These are phyloP conservation scores for Hibiscus trionum DNA, from an alignment of 345 rosid genomes.

Conservation along the genomic window DNA sequence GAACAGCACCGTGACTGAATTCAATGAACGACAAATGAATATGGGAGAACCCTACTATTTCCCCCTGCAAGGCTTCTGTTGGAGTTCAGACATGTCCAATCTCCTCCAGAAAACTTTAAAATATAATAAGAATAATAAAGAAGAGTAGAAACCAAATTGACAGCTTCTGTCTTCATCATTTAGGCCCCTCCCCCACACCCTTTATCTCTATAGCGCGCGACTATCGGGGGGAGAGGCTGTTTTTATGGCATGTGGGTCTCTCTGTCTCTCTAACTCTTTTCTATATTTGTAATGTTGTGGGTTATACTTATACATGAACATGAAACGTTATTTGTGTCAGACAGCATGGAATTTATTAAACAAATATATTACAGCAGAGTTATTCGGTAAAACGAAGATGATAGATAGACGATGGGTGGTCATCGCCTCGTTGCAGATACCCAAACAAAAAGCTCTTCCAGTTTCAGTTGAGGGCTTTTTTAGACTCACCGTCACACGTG, in stretches of 20 bases:
- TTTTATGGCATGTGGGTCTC: slow-evolving; percentile 12
- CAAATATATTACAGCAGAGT: not conserved
- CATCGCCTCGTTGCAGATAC: too few species aligned
- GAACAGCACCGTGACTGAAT: slow-evolving; percentile 8
- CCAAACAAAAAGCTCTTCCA: not conserved
- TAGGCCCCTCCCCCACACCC: slow-evolving; percentile 10
- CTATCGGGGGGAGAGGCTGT: slow-evolving; percentile 26
- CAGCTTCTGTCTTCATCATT: not conserved
- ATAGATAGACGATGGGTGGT: not conserved
- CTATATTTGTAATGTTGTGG: not conserved
- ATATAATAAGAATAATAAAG: not conserved
- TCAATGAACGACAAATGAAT: slow-evolving; percentile 20
- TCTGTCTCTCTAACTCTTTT: not conserved
- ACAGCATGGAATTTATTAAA: not conserved
- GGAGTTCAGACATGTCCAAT: slow-evolving; percentile 26
- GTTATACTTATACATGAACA: too few species aligned
- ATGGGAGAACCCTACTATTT: slow-evolving; percentile 3
- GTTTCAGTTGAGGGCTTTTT: not conserved
- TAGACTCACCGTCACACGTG: slow-evolving; percentile 23
- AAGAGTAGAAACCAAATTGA: not conserved
- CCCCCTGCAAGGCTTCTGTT: slow-evolving; percentile 13
- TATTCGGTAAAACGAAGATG: not conserved
- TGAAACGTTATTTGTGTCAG: too few species aligned
- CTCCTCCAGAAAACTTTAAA: slow-evolving; percentile 1
- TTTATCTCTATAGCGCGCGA: slow-evolving; percentile 36